phyloP scores from a whole-genome alignment of 2,329 filamentous ascomycete species.

The Coniella vitis region DNA sequence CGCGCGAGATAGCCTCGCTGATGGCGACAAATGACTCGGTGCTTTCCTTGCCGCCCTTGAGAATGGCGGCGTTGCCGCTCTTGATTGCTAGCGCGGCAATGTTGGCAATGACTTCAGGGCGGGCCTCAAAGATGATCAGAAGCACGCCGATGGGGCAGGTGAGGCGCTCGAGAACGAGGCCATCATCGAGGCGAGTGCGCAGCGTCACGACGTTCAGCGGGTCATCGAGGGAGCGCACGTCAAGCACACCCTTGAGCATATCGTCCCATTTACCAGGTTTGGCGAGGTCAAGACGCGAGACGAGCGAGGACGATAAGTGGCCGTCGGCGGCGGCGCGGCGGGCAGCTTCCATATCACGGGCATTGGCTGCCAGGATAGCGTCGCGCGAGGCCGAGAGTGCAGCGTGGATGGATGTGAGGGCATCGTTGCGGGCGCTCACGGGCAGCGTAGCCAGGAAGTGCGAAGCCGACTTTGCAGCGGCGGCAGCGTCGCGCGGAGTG shows the following conservation, averaged over 20 bases:
- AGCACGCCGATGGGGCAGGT: constrained; percentile 96
- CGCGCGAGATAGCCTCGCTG: constrained; percentile 72
- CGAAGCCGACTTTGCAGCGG: constrained; percentile 72
- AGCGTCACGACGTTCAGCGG: constrained; percentile 87
- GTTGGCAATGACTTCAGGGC: constrained; percentile 96
- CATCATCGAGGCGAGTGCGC: constrained; percentile 79
- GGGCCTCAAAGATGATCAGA: constrained; percentile 95
- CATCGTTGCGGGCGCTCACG: constrained; percentile 70
- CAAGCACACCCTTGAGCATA: constrained; percentile 91
- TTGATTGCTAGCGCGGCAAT: constrained; percentile 95
- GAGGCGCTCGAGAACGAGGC: constrained; percentile 76
- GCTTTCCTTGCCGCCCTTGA: constrained; percentile 96
- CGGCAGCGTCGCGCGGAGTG: constrained; percentile 69
- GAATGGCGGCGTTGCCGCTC: constrained; percentile 91
- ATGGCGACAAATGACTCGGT: constrained; percentile 93
- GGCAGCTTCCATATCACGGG: constrained; percentile 70
- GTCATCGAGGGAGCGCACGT: constrained; percentile 78
- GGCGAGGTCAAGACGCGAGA: constrained; percentile 81
- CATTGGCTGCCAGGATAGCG: constrained; percentile 80
- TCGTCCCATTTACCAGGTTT: constrained; percentile 92
- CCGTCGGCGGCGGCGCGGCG: constrained; percentile 67
- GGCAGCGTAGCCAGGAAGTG: constrained; percentile 76
- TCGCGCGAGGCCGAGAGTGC: constrained; percentile 65
- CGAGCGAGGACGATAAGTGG: constrained; percentile 69
- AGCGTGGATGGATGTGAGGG: constrained; percentile 73